Evolutionary conservation across 768 basidiomycete species (phyloP).

Genomic region (Leccinellum luteum): DNA sequence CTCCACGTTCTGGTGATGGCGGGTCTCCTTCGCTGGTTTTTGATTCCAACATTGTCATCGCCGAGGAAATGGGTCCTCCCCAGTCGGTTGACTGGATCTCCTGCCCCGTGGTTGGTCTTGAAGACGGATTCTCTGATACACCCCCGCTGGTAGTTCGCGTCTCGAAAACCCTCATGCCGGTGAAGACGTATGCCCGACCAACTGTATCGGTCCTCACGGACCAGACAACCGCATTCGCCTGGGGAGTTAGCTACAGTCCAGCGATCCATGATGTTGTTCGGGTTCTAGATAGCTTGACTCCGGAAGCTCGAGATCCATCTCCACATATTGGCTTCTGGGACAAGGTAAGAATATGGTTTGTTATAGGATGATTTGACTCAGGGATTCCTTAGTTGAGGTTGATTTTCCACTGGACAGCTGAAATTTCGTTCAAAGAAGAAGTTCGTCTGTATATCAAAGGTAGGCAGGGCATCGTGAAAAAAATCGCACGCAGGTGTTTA

Average conservation of each 20-base stretch:
- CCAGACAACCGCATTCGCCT: slow-evolving; percentile 71
- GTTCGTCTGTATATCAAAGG: slow-evolving; percentile 88
- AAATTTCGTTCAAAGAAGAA: slow-evolving; percentile 63
- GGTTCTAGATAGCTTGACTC: slow-evolving; percentile 76
- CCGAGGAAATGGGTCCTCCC: slow-evolving; percentile 77
- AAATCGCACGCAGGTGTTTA: slow-evolving; percentile 9
- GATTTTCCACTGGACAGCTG: slow-evolving; percentile 79
- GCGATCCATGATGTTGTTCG: slow-evolving; percentile 85
- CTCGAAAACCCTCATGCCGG: slow-evolving; percentile 93
- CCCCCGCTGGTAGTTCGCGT: slow-evolving; percentile 57
- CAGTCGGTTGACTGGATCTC: slow-evolving; percentile 70
- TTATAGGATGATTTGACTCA: slow-evolving; percentile 4
- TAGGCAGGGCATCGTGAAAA: slow-evolving; percentile 28
- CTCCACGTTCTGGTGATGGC: slow-evolving; percentile 38
- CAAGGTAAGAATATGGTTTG: slow-evolving; percentile 51
- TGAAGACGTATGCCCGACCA: slow-evolving; percentile 87
- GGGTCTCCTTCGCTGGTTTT: slow-evolving; percentile 54
- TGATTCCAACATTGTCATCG: slow-evolving; percentile 77
- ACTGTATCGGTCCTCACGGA: slow-evolving; percentile 62
- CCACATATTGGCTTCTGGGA: slow-evolving; percentile 93
- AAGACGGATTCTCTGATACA: slow-evolving; percentile 50
- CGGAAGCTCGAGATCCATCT: slow-evolving; percentile 76
- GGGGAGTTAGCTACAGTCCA: slow-evolving; percentile 87
- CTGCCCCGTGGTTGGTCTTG: slow-evolving; percentile 58
- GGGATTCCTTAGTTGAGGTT: slow-evolving; percentile 54